Evolutionary conservation across 441 rosid species (phyloP), one percentile per base, ranked within the genome.

Genomic region (Flueggea neowawraea): DNA sequence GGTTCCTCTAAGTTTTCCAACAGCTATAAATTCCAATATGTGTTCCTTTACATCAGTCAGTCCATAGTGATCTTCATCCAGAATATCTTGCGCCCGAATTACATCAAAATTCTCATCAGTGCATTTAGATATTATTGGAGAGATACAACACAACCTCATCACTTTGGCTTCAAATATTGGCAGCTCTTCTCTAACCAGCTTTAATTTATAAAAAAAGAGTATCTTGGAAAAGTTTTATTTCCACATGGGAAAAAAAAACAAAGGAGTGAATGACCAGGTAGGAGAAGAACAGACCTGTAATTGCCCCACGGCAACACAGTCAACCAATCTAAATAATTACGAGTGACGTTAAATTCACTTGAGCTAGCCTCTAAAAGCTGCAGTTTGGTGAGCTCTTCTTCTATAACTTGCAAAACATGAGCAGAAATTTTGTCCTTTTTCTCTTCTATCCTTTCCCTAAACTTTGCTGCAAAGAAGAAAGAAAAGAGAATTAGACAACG

Each of bases 11-110:
- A 92, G 96, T 78, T 90, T 95, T 59, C 99, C 99, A 16, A 95
- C 99, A 15, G 99, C 99, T 57, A 95, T 95, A 69, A 95, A 95
- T 75, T 95, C 99, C 73, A 95, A 76, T 74, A 95, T 95, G 61
- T 96, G 78, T 80, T 94, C 99, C 75, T 94, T 94, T 58, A 94
- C 99, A 70, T 94, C 97, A 55, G 80, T 80, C 76, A 94, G 81
- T 56, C 99, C 97, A 64, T 87, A 87, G 69, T 91, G 97, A 68
- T 94, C 99, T 73, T 94, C 97, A 64, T 95, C 91, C 63, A 95
- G 96, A 75, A 91, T 85, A 47, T 73, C 74, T 73, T 91, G 88
- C 8, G 99, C 99, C 62, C 72, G 84, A 53, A 72, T 61, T 59
- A 95, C 87, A 80, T 95, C 94, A 78, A 84, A 91, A 71, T 95